Conservation (phyloP, 2,329 filamentous ascomycete genomes). For the Paramyrothecium roridum region DNA sequence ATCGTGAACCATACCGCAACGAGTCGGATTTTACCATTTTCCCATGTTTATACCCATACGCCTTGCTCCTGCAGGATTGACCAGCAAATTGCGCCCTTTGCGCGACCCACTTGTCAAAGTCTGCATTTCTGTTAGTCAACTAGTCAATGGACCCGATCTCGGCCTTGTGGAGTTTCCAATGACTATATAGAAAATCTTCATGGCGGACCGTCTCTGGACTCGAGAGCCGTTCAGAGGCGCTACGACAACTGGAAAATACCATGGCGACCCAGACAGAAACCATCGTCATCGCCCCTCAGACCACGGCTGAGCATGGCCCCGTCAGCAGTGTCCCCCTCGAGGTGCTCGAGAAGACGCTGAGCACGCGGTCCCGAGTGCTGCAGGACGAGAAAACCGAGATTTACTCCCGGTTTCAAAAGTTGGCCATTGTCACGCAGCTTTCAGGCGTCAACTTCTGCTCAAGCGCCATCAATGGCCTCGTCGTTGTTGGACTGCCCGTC, state of each 20-base stretch:
- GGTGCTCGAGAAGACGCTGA: constrained; percentile 1
- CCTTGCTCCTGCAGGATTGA: not conserved
- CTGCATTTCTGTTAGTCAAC: not conserved
- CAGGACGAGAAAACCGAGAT: not conserved
- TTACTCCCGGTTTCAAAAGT: constrained; percentile 12
- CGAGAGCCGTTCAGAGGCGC: not conserved
- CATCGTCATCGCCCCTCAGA: not conserved
- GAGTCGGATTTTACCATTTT: too few relatives aligned
- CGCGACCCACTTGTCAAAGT: not conserved
- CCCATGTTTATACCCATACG: too few relatives aligned
- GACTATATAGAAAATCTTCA: too few relatives aligned
- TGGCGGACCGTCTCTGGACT: not conserved
- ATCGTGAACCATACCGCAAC: too few relatives aligned
- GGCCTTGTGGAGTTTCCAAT: not conserved
- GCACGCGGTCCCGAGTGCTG: not conserved
- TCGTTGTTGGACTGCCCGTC: constrained; percentile 35
- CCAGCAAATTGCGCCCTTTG: not conserved
- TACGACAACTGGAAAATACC: not conserved
- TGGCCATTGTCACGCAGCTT: constrained; percentile 15
- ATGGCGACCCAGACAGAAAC: constrained; percentile 1
- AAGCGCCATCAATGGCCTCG: constrained; percentile 21
- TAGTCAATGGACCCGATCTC: not conserved
- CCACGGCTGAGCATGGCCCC: not conserved
- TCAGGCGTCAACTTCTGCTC: constrained; percentile 19
- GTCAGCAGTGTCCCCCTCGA: not conserved